Percentiles rank a stretch among this genome's conserved stretches.
phyloP scores from a whole-genome alignment of 768 basidiomycete genomes.

The Rubroboletus satanas region DNA sequence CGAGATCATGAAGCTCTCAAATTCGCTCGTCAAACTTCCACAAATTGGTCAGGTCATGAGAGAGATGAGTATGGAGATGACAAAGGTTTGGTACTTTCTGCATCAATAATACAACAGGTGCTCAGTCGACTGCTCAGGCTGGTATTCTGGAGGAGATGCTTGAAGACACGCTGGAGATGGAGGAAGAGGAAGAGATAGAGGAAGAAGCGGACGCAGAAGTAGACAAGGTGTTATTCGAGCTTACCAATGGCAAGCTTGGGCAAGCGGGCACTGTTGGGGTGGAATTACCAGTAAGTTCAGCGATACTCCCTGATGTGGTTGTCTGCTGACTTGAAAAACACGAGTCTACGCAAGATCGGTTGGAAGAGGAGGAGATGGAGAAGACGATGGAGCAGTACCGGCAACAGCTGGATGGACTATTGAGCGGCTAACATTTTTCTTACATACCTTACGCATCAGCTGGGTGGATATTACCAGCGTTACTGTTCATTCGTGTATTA shows the following conservation, averaged over 20 bases:
- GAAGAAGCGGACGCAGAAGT: conserved; percentile 98
- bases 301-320: neutral
- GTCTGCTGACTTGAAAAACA: conserved; percentile 6
- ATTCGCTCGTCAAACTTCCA: conserved; percentile 84
- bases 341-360: conserved; percentile 56
- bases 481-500: conserved; percentile 6
- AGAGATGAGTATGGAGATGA: conserved; percentile 99
- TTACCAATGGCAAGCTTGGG: conserved; percentile 95
- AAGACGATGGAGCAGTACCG: conserved; percentile 88
- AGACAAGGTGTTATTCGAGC: conserved; percentile 91
- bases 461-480: neutral
- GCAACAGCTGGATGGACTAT: conserved; percentile 80
- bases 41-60: conserved; percentile 92
- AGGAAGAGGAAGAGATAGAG: conserved; percentile 91
- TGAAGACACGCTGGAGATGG: conserved; percentile 85
- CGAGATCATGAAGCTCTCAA: conserved; percentile 99
- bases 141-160: conserved; percentile 99
- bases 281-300: conserved; percentile 66
- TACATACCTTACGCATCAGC: conserved; percentile 14
- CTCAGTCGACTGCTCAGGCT: conserved; percentile 50
- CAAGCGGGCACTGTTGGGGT: conserved; percentile 69
- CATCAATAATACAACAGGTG: neutral
- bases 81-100: conserved; percentile 62
- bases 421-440: conserved; percentile 43
- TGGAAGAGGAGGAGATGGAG: conserved; percentile 81